Percentiles rank a stretch among this genome's conserved stretches.
phyloP scores from a whole-genome alignment of 129 eudicot genomes.

The Flaveria robusta region DNA sequence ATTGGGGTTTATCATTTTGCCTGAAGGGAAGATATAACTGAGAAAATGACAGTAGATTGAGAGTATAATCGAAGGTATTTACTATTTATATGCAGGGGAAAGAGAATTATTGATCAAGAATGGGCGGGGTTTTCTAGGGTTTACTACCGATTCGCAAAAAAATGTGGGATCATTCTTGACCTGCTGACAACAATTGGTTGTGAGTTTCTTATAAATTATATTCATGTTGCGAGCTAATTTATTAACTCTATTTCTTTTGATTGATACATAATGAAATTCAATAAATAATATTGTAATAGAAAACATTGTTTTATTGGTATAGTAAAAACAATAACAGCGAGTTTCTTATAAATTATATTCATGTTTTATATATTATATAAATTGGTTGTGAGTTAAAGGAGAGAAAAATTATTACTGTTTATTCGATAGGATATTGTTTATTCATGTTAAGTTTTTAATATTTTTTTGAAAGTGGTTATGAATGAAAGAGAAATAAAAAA shows the following conservation, averaged over 20 bases:
- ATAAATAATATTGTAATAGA: neutral
- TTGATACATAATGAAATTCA: neutral
- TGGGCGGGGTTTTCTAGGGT: constrained; percentile 35
- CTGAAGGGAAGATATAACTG: neutral
- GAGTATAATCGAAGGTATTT: constrained; percentile 2
- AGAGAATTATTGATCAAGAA: constrained; percentile 21
- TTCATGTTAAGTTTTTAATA: too few species aligned
- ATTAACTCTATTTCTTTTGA: neutral
- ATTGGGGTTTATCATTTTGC: constrained; percentile 24
- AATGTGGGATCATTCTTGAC: constrained; percentile 29
- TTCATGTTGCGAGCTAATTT: too few species aligned
- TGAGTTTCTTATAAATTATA: too few species aligned
- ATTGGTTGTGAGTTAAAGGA: too few species aligned
- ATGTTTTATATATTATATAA: too few species aligned
- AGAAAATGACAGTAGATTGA: constrained; percentile 2
- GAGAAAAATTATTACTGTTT: too few species aligned
- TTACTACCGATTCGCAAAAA: constrained; percentile 26
- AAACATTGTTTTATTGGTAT: neutral
- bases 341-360: too few species aligned
- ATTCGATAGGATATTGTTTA: too few species aligned
- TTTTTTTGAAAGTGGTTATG: too few species aligned
- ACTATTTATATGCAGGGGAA: constrained; percentile 25
- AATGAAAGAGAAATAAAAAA: too few species aligned
- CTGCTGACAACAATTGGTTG: constrained; percentile 30
- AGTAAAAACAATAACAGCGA: too few species aligned